phyloP scores from a whole-genome alignment of 2,329 filamentous ascomycete species.

The Grosmannia penicillata region DNA sequence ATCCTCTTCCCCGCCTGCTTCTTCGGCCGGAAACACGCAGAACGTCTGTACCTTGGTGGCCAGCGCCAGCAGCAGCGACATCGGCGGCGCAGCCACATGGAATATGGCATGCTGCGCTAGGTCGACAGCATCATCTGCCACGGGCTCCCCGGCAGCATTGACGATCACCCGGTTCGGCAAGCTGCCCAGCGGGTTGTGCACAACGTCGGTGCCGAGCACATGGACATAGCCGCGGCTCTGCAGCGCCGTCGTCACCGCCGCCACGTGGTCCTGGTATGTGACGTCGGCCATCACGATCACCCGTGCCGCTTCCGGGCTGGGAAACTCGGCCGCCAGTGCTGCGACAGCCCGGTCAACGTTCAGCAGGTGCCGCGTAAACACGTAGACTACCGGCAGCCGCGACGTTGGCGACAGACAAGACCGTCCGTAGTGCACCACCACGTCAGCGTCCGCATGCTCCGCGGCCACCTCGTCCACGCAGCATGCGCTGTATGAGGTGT shows the following conservation, averaged over 20 bases:
- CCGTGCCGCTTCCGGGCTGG: slow-evolving; percentile 37
- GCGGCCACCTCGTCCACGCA: slow-evolving; percentile 96
- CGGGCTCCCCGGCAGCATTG: slow-evolving; percentile 9
- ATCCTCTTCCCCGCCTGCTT: slow-evolving; percentile 1
- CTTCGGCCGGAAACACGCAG: slow-evolving; percentile 54
- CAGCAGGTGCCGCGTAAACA: slow-evolving; percentile 66
- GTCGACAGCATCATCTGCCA: slow-evolving; percentile 21
- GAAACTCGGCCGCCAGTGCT: slow-evolving; percentile 56
- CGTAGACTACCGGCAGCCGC: slow-evolving; percentile 73
- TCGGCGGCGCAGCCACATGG: slow-evolving; percentile 65
- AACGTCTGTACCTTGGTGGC: slow-evolving; percentile 67
- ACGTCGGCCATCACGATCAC: slow-evolving; percentile 81
- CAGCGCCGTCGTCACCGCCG: slow-evolving; percentile 39
- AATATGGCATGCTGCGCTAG: slow-evolving; percentile 63
- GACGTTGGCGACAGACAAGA: slow-evolving; percentile 85
- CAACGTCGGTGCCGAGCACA: slow-evolving; percentile 53
- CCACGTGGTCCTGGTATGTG: slow-evolving; percentile 66
- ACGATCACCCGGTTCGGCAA: slow-evolving; percentile 70
- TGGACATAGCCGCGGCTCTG: slow-evolving; percentile 50
- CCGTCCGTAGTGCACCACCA: slow-evolving; percentile 86
- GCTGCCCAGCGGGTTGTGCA: slow-evolving; percentile 62
- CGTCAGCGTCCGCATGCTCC: slow-evolving; percentile 80
- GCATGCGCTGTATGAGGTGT: slow-evolving; percentile 93
- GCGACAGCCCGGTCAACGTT: slow-evolving; percentile 40
- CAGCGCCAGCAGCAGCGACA: slow-evolving; percentile 73